Conservation (phyloP, 345 rosid genomes). For the Gossypium turneri region DNA sequence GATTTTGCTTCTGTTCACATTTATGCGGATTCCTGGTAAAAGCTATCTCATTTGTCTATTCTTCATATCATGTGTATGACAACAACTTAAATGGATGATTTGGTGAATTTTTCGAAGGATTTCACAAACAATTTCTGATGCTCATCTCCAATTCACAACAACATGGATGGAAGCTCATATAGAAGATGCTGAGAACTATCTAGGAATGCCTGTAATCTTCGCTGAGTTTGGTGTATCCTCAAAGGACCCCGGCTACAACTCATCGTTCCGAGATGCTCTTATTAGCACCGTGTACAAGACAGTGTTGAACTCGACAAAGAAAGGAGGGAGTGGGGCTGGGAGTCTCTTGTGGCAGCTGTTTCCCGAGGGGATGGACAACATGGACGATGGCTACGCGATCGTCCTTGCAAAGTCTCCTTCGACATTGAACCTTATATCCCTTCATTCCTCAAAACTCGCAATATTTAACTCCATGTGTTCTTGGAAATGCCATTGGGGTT, state of each 20-base stretch:
- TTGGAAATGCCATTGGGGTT: slow-evolving; percentile 79
- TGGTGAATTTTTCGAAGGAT: slow-evolving; percentile 32
- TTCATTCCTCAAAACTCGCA: slow-evolving; percentile 66
- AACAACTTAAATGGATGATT: slow-evolving; percentile 21
- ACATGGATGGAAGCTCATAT: slow-evolving; percentile 94
- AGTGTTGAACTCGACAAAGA: slow-evolving; percentile 75
- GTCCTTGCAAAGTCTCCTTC: slow-evolving; percentile 77
- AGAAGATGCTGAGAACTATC: slow-evolving; percentile 79
- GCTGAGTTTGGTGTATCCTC: slow-evolving; percentile 81
- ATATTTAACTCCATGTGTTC: slow-evolving; percentile 68
- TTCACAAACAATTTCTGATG: slow-evolving; percentile 54
- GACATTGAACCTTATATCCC: slow-evolving; percentile 70
- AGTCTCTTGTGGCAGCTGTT: slow-evolving; percentile 91
- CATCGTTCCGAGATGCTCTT: slow-evolving; percentile 60
- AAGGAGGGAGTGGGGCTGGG: slow-evolving; percentile 87
- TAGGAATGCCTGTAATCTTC: slow-evolving; percentile 82
- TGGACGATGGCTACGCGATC: slow-evolving; percentile 91
- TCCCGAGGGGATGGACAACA: slow-evolving; percentile 85
- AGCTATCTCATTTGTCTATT: slow-evolving; percentile 6
- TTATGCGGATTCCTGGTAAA: slow-evolving; percentile 92
- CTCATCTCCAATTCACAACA: slow-evolving; percentile 65
- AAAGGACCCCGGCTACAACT: slow-evolving; percentile 80
- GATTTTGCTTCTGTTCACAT: slow-evolving; percentile 90
- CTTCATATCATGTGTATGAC: neutral
- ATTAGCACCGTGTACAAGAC: slow-evolving; percentile 65